A percentile compares a stretch with the other conserved stretches of the same genome.
Evolutionary conservation across 805 yeast genomes (phyloP).

Genomic region (Starmerella ratchasimensis): DNA sequence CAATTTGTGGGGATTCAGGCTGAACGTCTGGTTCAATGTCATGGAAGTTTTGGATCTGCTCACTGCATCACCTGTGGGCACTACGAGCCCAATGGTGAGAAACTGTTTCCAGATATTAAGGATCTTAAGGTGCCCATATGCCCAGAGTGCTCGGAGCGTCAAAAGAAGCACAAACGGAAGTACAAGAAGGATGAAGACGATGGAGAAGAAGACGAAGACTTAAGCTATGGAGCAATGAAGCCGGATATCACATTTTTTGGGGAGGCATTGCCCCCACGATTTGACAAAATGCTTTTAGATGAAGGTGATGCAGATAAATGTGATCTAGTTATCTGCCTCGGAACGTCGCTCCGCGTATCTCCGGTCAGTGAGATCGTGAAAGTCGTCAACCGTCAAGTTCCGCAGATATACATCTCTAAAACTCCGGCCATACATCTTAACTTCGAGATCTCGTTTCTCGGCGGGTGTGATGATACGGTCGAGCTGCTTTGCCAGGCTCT

Average conservation of each 20-base stretch:
- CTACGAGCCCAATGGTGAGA: constrained; percentile 45
- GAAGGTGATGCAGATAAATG: constrained; percentile 49
- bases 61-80: constrained; percentile 66
- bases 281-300: constrained; percentile 37
- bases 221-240: constrained; percentile 66
- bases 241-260: constrained; percentile 92
- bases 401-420: constrained; percentile 66
- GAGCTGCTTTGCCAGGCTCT: constrained; percentile 45
- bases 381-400: constrained; percentile 53
- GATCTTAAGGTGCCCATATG: constrained; percentile 54
- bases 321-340: constrained; percentile 71
- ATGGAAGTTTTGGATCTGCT: constrained; percentile 83
- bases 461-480: constrained; percentile 74
- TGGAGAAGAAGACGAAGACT: constrained; percentile 22
- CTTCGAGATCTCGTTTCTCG: constrained; percentile 65
- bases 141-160: constrained; percentile 37
- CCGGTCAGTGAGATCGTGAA: constrained; percentile 86
- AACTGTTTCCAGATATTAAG: constrained; percentile 46
- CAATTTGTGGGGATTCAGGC: constrained; percentile 58
- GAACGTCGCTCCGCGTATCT: constrained; percentile 82
- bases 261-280: constrained; percentile 60
- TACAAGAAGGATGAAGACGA: constrained; percentile 28
- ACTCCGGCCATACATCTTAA: constrained; percentile 64
- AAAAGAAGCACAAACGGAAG: constrained; percentile 2
- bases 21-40: constrained; percentile 71